Evolutionary conservation across 2,329 filamentous ascomycete species (phyloP).

Genomic region (Phaeosphaeriaceae sp.): DNA sequence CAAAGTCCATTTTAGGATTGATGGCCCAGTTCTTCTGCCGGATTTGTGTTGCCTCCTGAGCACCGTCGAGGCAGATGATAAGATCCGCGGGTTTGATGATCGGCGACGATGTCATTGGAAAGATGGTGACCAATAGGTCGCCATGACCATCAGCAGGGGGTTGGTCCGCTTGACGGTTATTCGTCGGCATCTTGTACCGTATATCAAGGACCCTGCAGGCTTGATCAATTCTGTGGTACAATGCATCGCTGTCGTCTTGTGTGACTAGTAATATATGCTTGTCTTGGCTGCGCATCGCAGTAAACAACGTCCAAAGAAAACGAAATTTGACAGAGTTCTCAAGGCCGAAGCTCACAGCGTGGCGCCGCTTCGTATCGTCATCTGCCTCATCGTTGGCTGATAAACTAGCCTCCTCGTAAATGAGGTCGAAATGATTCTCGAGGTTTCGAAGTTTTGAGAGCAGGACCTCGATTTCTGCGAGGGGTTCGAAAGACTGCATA

Average conservation of each 20-base stretch:
- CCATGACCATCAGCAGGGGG: slow-evolving; percentile 19
- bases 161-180: slow-evolving; percentile 12
- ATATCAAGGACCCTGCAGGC: slow-evolving; percentile 31
- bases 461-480: slow-evolving; percentile 24
- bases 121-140: slow-evolving; percentile 42
- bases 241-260: slow-evolving; percentile 25
- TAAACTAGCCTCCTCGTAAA: slow-evolving; percentile 29
- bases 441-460: slow-evolving; percentile 30
- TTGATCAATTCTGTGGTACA: slow-evolving; percentile 36
- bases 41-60: slow-evolving; percentile 30
- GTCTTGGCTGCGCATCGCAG: slow-evolving; percentile 23
- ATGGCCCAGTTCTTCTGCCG: slow-evolving; percentile 34
- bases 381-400: slow-evolving; percentile 9
- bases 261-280: slow-evolving; percentile 40
- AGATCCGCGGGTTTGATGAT: slow-evolving; percentile 42
- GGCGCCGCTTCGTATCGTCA: slow-evolving; percentile 25
- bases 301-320: slow-evolving; percentile 35
- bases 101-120: slow-evolving; percentile 33
- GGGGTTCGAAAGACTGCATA: slow-evolving; percentile 13
- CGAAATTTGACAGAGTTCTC: slow-evolving; percentile 44
- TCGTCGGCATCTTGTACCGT: slow-evolving; percentile 35
- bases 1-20: slow-evolving; percentile 19
- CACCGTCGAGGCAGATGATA: slow-evolving; percentile 51
- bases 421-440: slow-evolving; percentile 43
- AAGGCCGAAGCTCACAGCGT: slow-evolving; percentile 33